phyloP scores from a whole-genome alignment of 345 rosid species.

The Ricinus communis region DNA sequence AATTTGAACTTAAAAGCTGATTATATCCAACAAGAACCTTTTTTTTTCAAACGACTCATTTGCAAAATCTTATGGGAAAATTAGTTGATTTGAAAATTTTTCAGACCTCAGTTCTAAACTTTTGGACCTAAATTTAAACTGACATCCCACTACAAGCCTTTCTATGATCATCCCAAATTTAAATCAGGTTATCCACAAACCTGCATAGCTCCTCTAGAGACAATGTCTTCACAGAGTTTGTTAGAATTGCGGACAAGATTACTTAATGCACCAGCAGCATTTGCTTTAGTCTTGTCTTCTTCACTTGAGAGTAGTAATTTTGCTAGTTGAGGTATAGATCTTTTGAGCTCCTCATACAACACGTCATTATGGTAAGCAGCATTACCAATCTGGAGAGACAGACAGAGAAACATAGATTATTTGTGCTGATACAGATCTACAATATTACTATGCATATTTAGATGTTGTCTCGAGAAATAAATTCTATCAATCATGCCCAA shows the following conservation, averaged over 20 bases:
- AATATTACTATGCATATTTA: neutral
- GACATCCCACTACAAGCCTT: too few relatives aligned
- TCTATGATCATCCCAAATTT: too few relatives aligned
- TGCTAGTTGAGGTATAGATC: conserved; percentile 81
- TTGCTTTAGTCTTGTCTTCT: conserved; percentile 96
- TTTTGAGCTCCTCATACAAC: conserved; percentile 78
- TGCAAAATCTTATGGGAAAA: too few relatives aligned
- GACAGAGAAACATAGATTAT: neutral
- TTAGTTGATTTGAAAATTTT: too few relatives aligned
- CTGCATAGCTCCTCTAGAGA: conserved; percentile 93
- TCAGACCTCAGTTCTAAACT: too few relatives aligned
- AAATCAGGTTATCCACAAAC: conserved; percentile 31
- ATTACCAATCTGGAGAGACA: conserved; percentile 70
- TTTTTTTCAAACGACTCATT: too few relatives aligned
- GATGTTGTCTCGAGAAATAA: neutral
- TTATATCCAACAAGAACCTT: too few relatives aligned
- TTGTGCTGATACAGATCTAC: neutral
- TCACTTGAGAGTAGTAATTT: conserved; percentile 68
- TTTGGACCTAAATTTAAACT: too few relatives aligned
- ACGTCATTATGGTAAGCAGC: conserved; percentile 88
- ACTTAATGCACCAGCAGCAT: conserved; percentile 96
- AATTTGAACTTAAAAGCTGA: too few relatives aligned
- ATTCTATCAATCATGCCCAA: neutral
- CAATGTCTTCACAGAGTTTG: conserved; percentile 85
- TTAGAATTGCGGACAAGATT: conserved; percentile 95